Evolutionary conservation across 1,139 yeast species (phyloP).

Genomic region (Geotrichum australiense): DNA sequence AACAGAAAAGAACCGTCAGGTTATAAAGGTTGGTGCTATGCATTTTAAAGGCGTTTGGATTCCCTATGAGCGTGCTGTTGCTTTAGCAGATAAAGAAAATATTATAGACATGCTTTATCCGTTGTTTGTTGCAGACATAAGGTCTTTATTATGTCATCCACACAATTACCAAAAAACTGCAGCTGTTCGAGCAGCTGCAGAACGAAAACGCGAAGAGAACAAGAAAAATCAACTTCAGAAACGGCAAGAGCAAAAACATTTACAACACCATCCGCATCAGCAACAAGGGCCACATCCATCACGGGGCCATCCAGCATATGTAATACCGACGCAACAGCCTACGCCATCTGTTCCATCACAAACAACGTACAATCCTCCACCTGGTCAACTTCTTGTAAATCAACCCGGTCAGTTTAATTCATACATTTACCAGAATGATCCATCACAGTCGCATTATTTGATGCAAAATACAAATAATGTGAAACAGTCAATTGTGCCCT

Average conservation of each 20-base stretch:
- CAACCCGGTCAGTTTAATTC: slow-evolving; percentile 10
- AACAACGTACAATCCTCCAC: not conserved
- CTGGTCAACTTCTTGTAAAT: slow-evolving; percentile 9
- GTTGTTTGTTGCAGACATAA: slow-evolving; percentile 76
- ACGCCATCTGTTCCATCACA: not conserved
- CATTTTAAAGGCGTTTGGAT: slow-evolving; percentile 96
- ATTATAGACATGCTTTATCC: slow-evolving; percentile 79
- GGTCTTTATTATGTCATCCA: slow-evolving; percentile 32
- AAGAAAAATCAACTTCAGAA: slow-evolving; percentile 18
- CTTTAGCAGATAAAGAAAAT: slow-evolving; percentile 80
- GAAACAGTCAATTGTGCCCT: not conserved
- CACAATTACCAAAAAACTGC: slow-evolving; percentile 16
- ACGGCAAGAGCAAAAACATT: slow-evolving; percentile 18
- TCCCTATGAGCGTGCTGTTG: slow-evolving; percentile 83
- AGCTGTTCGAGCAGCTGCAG: slow-evolving; percentile 19
- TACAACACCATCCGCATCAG: slow-evolving; percentile 17
- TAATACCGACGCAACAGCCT: too few relatives aligned
- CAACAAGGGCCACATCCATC: too few relatives aligned
- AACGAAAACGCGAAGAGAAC: slow-evolving; percentile 18
- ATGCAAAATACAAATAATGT: not conserved
- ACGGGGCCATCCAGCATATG: too few relatives aligned
- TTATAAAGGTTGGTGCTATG: slow-evolving; percentile 91
- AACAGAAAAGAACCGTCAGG: slow-evolving; percentile 77
- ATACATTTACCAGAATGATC: slow-evolving; percentile 5
- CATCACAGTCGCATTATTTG: slow-evolving; percentile 10